These are phyloP conservation scores for Lenzites betulinus DNA, from an alignment of 768 basidiomycete genomes.

Conservation along the genomic window DNA sequence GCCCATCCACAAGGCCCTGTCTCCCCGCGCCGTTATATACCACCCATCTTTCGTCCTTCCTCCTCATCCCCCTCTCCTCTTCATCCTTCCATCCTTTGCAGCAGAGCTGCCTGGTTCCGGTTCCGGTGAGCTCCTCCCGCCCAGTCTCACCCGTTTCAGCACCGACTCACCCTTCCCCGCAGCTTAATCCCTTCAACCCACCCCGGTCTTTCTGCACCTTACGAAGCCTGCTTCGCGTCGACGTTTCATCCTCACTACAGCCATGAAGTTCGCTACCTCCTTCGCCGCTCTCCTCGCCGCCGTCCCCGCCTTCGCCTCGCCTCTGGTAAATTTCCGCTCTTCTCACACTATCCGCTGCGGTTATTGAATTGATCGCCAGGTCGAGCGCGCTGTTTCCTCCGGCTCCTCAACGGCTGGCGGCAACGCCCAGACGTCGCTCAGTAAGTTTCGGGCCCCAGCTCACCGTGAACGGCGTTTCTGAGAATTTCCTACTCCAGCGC, in stretches of 20 bases:
- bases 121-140: constrained; percentile 33
- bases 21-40: constrained; percentile 20
- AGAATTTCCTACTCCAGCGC: constrained; percentile 30
- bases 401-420: constrained; percentile 25
- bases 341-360: background rate
- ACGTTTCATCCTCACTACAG: constrained; percentile 30
- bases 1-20: constrained; percentile 7
- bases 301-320: constrained; percentile 38
- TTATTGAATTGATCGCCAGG: background rate
- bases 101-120: constrained; percentile 52
- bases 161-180: constrained; percentile 18
- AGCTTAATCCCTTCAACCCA: constrained; percentile 26
- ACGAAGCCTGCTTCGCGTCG: constrained; percentile 30
- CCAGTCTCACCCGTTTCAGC: constrained; percentile 18
- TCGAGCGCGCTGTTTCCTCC: constrained; percentile 11
- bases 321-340: constrained; percentile 22
- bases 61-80: constrained; percentile 27
- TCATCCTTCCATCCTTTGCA: constrained; percentile 38
- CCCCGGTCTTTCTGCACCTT: constrained; percentile 25
- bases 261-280: constrained; percentile 53
- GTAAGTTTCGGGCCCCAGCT: constrained; percentile 17
- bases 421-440: constrained; percentile 49
- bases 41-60: constrained; percentile 25
- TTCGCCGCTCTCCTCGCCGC: constrained; percentile 43
- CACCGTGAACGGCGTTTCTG: background rate